Base-by-base conservation (phyloP, 176 grass and related monocot species). In the Oryza officinalis region DNA sequence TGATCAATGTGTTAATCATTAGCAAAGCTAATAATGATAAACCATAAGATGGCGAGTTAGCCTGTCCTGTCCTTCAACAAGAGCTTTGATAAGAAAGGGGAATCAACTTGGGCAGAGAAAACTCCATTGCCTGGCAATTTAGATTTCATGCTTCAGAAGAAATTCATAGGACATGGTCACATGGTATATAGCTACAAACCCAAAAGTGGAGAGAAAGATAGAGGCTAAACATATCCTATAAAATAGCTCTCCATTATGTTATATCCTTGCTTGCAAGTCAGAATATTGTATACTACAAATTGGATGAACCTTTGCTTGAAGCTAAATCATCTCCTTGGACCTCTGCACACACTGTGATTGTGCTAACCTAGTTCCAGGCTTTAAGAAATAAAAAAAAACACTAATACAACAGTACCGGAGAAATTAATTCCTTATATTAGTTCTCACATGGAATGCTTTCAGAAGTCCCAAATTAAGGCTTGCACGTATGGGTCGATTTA, bases 291-390 rank as follows among this genome's bases (percentile, higher is more conserved):
- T 49, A 20, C 26, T 57, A 61, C 57, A 25, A 76, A 46, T 41
- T 22, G 31, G 20, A 72, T 82, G 45, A 71, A n/a, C 43, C 81
- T 26, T 81, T 86, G 79, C 88, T 90, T 90, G 57, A 86, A 78
- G 79, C 45, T 79, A 86, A 83, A 83, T 69, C 72, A 13, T 38
- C 67, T 45, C 72, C 78, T 81, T 77, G 72, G 72, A 81, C 77
- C 65, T 32, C n/a, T 8, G 76, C 13, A 69, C 23, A 60, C 9
- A 10, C 57, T 59, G 4, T 59, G 54, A 22, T 11, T 23, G 22
- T 61, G 65, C 13, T 50, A 81, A 46, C 30, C 80, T 66, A 85
- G 71, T 86, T 54, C 66, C 27, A 67, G 60, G 74, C 40, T 70
- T 60, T 65, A 63, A 65, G 45, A 57, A 77, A 81, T 28, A 73